Base-by-base conservation (phyloP, 2,329 filamentous ascomycete species). In the Eurotiales sp. region DNA sequence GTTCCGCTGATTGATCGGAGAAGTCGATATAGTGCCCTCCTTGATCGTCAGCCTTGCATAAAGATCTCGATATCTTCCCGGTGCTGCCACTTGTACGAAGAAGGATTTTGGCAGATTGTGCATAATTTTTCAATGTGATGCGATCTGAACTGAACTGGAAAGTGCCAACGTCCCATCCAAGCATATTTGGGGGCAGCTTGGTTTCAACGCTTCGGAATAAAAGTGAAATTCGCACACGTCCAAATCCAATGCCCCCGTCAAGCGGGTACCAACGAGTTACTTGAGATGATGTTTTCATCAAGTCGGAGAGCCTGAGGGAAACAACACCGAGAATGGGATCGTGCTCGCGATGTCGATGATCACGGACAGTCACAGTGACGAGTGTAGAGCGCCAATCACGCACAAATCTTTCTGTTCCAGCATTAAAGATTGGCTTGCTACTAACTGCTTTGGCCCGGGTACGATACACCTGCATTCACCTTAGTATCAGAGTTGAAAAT, bases 361-460 rank as follows among this genome's bases (percentile, higher is more conserved):
- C 92, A 22, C 93, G 86, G 14, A 96, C 90, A 1, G 89, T 88
- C 45, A 97, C 79, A 0, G 91, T 96, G 49, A 95, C 80, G 52
- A 96, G 87, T 41, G 82, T 80, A 15, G 88, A 93, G 56, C 90
- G 81, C 93, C 93, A 99, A 64, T 99, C 92, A 19, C 92, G 86
- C 25, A 97, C 76, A 61, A 97, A 97, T 11, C 87, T 83, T 65
- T 99, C 93, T 0, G 91, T 96, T 54, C 92, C 92, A 3, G 93
- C 91, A 61, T 97, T 96, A 79, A 96, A 97, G 57, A 97, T 96
- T 1, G 93, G 93, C 67, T 95, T 91, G 47, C 89, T 95, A 30
- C 88, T 95, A 7, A 95, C 87, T 3, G 91, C 91, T 76, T 99
- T 97, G 30, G 89, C 83, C 63, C 93, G 83, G n/a, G 92, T 97